These are phyloP conservation scores for Aspergillus thermomutatus DNA, from an alignment of 2,329 filamentous ascomycete species.

Conservation along the genomic window DNA sequence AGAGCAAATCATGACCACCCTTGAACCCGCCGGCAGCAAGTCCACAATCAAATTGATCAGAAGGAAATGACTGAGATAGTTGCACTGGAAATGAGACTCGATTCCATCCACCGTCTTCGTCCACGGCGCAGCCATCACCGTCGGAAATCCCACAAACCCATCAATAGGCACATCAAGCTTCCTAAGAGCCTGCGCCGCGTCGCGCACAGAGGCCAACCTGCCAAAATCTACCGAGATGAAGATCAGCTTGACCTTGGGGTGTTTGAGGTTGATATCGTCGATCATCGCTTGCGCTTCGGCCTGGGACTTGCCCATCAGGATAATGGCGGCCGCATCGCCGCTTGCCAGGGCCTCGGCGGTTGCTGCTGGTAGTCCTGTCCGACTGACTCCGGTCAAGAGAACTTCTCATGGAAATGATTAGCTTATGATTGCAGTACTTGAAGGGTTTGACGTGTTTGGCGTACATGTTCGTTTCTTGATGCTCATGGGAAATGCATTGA, in stretches of 20 bases:
- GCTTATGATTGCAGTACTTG: background rate
- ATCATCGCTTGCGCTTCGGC: conserved; percentile 24
- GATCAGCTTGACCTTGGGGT: conserved; percentile 17
- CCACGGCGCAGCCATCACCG: conserved; percentile 17
- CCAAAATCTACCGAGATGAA: conserved; percentile 16
- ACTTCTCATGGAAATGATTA: conserved; percentile 11
- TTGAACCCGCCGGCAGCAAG: conserved; percentile 9
- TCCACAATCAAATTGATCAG: conserved; percentile 18
- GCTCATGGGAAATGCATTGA: conserved; percentile 23
- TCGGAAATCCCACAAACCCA: conserved; percentile 20
- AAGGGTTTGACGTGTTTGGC: background rate
- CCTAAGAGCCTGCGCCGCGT: conserved; percentile 15
- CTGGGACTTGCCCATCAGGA: conserved; percentile 26
- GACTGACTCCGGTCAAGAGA: conserved; percentile 24
- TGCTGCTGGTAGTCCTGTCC: conserved; percentile 22
- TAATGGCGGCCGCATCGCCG: conserved; percentile 23
- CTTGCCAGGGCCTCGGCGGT: conserved; percentile 27
- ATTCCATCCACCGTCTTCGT: conserved; percentile 20
- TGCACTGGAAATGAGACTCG: conserved; percentile 24
- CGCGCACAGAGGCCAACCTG: conserved; percentile 14
- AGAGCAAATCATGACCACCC: conserved; percentile 20
- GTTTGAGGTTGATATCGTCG: conserved; percentile 19
- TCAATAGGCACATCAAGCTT: conserved; percentile 17
- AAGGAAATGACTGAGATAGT: conserved; percentile 24
- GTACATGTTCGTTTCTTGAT: conserved; percentile 31